Base-by-base conservation (phyloP, 345 rosid genomes). In the Draba incana region DNA sequence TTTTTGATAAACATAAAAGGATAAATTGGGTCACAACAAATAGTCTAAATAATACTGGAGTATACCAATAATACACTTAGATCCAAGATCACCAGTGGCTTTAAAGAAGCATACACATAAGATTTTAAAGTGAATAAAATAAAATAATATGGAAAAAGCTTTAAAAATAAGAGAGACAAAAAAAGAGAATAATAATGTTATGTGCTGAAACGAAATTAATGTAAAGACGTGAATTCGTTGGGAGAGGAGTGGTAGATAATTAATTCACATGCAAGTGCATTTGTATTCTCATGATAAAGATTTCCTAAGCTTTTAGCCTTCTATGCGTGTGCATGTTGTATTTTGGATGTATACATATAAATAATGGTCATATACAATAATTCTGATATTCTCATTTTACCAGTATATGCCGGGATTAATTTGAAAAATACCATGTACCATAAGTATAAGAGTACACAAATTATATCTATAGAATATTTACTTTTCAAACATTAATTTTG, bases 231-330 rank as follows among this genome's bases (percentile, higher is more conserved):
- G 72, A 52, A 66, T 66, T 66, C 23, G 68, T 74, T 60, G 72
- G 67, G 63, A 74, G 72, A 66, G 45, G 68, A 59, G 78, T 74
- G 78, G 72, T 60, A 74, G 78, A 52, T 74, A 60, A 62, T 43
- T 16, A 15, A 43, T 60, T 74, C 73, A 74, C 72, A 60, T 67
- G 78, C 78, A 74, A 74, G 57, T 45, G 62, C 66, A 58, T 65
- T 49, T 49, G 66, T 65, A 45, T 33, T 43, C 51, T 50, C 70
- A 51, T 31, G 33, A 62, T 63, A 62, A 71, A 70, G 75, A 27
- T 54, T 62, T 51, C 52, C 14, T 35, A 53, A 33, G 56, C 56
- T 70, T 20, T 20, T 20, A 20, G 20, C 20, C 20, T 53, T 6
- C 47, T 54, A 47, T 38, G 58, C 30, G 24, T 46, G 24, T 46